These are phyloP conservation scores for Bryum argenteum DNA, from an alignment of 225 moss, liverwort and hornwort species.

Conservation along the genomic window DNA sequence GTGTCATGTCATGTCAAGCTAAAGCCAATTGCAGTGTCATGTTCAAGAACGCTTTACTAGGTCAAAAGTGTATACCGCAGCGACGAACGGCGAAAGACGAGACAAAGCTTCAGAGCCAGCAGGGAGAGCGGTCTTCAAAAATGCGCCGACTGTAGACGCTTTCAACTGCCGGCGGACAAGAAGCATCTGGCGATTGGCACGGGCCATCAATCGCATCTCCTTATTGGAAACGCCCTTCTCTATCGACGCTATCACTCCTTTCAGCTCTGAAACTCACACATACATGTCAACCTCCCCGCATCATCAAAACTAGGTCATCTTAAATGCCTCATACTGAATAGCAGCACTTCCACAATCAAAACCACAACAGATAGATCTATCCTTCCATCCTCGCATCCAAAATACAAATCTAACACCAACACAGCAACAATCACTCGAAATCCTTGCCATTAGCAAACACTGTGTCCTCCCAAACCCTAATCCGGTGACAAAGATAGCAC, in stretches of 20 bases:
- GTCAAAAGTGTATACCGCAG: slow-evolving; percentile 42
- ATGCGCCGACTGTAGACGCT: slow-evolving; percentile 59
- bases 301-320: too few species aligned
- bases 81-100: slow-evolving; percentile 59
- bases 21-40: background rate
- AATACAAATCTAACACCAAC: background rate
- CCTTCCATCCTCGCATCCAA: too few species aligned
- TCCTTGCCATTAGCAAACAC: background rate
- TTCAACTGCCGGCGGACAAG: slow-evolving; percentile 80
- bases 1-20: slow-evolving; percentile 1
- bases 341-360: too few species aligned
- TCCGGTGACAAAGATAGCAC: background rate
- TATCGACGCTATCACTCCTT: slow-evolving; percentile 74
- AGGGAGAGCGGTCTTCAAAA: slow-evolving; percentile 78
- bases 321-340: too few species aligned
- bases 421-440: background rate
- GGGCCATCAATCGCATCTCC: slow-evolving; percentile 97
- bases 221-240: slow-evolving; percentile 93
- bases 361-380: too few species aligned
- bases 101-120: slow-evolving; percentile 75
- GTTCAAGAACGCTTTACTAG: slow-evolving; percentile 13
- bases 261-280: slow-evolving; percentile 61
- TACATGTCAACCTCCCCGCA: background rate
- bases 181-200: slow-evolving; percentile 87
- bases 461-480: background rate